Conservation (phyloP, 2,329 filamentous ascomycete species). For the Alternaria longipes region DNA sequence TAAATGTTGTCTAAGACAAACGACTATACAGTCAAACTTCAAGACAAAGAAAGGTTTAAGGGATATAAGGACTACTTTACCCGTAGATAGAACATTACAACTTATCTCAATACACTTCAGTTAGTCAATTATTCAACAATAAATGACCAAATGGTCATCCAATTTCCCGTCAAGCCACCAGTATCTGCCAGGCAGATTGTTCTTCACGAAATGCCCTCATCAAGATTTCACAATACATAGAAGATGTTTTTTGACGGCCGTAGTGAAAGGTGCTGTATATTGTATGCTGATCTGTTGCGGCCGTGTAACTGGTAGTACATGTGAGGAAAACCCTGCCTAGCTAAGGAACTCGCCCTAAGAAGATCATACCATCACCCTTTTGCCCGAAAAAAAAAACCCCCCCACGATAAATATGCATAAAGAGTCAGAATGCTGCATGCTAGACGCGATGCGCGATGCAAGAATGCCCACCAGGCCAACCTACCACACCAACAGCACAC, state of each 20-base stretch:
- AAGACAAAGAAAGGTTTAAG: too few species aligned
- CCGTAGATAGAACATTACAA: too few species aligned
- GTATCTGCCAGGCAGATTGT: not conserved
- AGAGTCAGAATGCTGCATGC: slow-evolving; percentile 25
- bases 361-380: slow-evolving; percentile 28
- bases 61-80: too few species aligned
- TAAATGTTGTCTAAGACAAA: not conserved
- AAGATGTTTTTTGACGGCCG: slow-evolving; percentile 20
- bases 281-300: slow-evolving; percentile 35
- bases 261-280: slow-evolving; percentile 35
- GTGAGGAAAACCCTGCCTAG: slow-evolving; percentile 34
- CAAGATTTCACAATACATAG: slow-evolving; percentile 6
- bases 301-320: slow-evolving; percentile 44
- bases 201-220: not conserved
- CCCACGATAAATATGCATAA: slow-evolving; percentile 32
- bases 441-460: slow-evolving; percentile 30
- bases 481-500: slow-evolving; percentile 25
- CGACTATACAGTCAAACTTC: too few species aligned
- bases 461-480: slow-evolving; percentile 25
- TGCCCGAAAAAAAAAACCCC: slow-evolving; percentile 21
- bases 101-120: too few species aligned
- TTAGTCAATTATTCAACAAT: too few species aligned
- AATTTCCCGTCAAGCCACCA: not conserved
- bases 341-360: slow-evolving; percentile 35
- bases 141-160: not conserved